These are phyloP conservation scores for Croton laevigatus DNA, from an alignment of 441 rosid species.

Conservation along the genomic window DNA sequence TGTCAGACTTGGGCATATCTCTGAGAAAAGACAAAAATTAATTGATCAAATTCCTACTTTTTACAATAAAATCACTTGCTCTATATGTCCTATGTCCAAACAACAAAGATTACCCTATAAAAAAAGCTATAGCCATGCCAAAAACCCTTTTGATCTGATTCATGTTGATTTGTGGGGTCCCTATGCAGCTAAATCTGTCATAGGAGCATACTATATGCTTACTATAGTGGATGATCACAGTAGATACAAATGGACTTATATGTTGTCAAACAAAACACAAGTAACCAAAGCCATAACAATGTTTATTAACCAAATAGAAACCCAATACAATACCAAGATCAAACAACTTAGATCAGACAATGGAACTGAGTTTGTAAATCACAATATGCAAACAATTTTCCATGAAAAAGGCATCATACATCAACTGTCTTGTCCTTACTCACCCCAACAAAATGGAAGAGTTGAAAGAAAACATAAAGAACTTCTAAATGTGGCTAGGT, in stretches of 20 bases:
- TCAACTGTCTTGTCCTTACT: not conserved
- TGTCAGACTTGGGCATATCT: no score
- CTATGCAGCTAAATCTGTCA: not conserved
- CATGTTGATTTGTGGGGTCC: not conserved
- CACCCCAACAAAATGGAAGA: not conserved
- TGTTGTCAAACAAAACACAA: not conserved
- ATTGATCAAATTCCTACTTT: no score
- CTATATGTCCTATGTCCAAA: not conserved
- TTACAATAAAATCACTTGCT: no score
- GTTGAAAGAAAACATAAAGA: not conserved
- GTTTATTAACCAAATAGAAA: not conserved
- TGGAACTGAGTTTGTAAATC: not conserved
- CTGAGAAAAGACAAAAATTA: no score
- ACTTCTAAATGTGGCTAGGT: not conserved
- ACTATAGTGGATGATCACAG: not conserved
- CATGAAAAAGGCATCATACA: not conserved
- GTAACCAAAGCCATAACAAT: not conserved
- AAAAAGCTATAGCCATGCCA: not conserved
- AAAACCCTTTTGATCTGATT: not conserved
- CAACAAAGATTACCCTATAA: not conserved
- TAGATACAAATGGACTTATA: not conserved
- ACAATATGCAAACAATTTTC: not conserved
- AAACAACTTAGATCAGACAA: no score
- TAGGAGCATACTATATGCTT: not conserved
- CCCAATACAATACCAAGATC: no score